These are phyloP conservation scores for Macadamia tetraphylla DNA, from an alignment of 164 flowering plant genomes.

Conservation along the genomic window DNA sequence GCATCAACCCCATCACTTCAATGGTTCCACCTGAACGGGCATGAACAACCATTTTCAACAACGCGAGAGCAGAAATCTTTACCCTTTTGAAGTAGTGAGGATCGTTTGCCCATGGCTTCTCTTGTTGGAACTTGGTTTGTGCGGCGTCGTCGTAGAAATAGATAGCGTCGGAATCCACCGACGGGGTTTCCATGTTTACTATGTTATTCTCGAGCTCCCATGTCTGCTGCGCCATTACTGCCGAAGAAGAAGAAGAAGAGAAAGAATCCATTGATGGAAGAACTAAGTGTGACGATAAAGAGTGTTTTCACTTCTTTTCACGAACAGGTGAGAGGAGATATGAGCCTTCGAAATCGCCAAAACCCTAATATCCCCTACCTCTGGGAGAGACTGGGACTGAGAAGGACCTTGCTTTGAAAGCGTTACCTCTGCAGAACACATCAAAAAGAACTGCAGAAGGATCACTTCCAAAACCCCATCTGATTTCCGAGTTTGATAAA, in stretches of 20 bases:
- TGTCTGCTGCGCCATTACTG: constrained; percentile 65
- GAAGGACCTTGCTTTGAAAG: too few relatives aligned
- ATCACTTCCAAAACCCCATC: too few relatives aligned
- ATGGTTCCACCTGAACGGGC: constrained; percentile 99
- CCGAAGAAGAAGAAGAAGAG: constrained; percentile 23
- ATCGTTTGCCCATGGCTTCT: constrained; percentile 86
- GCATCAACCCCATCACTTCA: constrained; percentile 99
- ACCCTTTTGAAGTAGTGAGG: constrained; percentile 97
- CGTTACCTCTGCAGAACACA: too few relatives aligned
- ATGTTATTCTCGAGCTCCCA: constrained; percentile 97
- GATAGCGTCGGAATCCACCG: constrained; percentile 51
- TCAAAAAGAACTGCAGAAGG: too few relatives aligned
- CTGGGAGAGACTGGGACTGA: too few relatives aligned
- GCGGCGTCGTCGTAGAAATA: constrained; percentile 82
- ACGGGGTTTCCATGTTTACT: constrained; percentile 36
- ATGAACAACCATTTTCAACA: constrained; percentile 98
- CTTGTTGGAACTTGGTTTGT: constrained; percentile 67
- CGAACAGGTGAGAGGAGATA: too few relatives aligned
- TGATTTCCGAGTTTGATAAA: too few relatives aligned
- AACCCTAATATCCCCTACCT: too few relatives aligned
- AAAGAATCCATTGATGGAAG: constrained; percentile 19
- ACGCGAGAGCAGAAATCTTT: constrained; percentile 87
- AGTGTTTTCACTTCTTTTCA: too few relatives aligned
- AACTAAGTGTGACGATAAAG: too few relatives aligned
- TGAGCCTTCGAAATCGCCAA: too few relatives aligned